Conservation (phyloP, 2,329 filamentous ascomycete species). For the Cercospora janseana region DNA sequence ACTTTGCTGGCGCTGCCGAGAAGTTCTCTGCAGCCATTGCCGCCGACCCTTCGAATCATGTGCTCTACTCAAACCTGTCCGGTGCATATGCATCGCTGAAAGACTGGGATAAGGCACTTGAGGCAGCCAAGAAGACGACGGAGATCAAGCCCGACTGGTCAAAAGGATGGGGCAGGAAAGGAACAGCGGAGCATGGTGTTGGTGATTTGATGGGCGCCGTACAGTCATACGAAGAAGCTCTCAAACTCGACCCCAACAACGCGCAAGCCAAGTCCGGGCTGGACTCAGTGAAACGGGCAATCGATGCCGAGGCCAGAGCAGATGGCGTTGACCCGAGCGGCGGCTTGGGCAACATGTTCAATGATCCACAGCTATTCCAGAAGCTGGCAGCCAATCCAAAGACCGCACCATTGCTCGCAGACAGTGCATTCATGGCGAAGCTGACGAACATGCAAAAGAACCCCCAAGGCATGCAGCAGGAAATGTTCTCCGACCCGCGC, state of each 20-base stretch:
- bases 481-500: constrained; percentile 77
- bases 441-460: constrained; percentile 78
- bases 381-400: constrained; percentile 95
- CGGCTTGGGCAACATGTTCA: constrained; percentile 90
- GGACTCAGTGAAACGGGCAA: constrained; percentile 79
- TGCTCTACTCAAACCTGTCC: constrained; percentile 96
- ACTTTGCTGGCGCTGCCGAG: constrained; percentile 89
- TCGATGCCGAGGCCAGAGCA: constrained; percentile 70
- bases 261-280: constrained; percentile 88
- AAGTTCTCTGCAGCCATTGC: constrained; percentile 94
- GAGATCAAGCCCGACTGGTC: constrained; percentile 97
- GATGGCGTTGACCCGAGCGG: constrained; percentile 66
- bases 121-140: constrained; percentile 89
- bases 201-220: constrained; percentile 81
- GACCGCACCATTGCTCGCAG: constrained; percentile 76
- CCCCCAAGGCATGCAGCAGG: constrained; percentile 71
- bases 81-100: constrained; percentile 83
- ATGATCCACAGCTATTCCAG: constrained; percentile 80
- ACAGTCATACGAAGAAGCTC: constrained; percentile 90
- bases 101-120: constrained; percentile 78
- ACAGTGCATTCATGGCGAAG: constrained; percentile 86
- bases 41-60: constrained; percentile 84
- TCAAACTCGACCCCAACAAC: constrained; percentile 89
- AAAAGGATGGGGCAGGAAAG: constrained; percentile 93
- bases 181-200: constrained; percentile 81